Evolutionary conservation across 805 yeast genomes (phyloP).

Genomic region (Teunomyces kruisii): DNA sequence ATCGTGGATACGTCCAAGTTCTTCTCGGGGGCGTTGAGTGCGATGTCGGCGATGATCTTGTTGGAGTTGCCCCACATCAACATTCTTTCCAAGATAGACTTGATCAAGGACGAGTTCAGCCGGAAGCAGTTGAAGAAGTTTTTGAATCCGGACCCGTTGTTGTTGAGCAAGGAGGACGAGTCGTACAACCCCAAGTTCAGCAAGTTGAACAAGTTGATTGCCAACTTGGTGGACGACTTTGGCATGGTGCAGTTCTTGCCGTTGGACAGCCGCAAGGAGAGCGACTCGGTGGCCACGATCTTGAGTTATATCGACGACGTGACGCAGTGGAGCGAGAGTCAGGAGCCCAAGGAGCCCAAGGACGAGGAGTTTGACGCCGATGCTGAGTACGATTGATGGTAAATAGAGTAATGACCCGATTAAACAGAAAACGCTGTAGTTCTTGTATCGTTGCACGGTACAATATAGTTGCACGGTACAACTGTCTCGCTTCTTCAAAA

Average conservation of each 20-base stretch:
- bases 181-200: conserved; percentile 58
- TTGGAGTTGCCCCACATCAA: conserved; percentile 94
- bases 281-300: conserved; percentile 76
- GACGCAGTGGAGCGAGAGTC: conserved; percentile 96
- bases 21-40: conserved; percentile 92
- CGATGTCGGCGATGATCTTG: conserved; percentile 97
- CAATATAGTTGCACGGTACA: no score
- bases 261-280: conserved; percentile 64
- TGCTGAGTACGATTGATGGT: conserved; percentile 5
- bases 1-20: conserved; percentile 88
- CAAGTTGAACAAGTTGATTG: conserved; percentile 75
- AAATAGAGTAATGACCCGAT: background rate
- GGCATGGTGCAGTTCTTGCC: conserved; percentile 99
- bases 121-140: conserved; percentile 78
- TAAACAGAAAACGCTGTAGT: no score
- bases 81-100: conserved; percentile 81
- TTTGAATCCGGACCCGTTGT: conserved; percentile 86
- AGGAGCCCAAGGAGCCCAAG: conserved; percentile 94
- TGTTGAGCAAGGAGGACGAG: conserved; percentile 47
- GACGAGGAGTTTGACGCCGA: conserved; percentile 15
- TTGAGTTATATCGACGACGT: conserved; percentile 92
- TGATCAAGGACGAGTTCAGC: conserved; percentile 75
- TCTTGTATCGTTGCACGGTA: no score
- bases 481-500: no score
- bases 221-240: conserved; percentile 90